These are phyloP conservation scores for Beauveria australis DNA, from an alignment of 2,329 filamentous ascomycete genomes.

Conservation along the genomic window DNA sequence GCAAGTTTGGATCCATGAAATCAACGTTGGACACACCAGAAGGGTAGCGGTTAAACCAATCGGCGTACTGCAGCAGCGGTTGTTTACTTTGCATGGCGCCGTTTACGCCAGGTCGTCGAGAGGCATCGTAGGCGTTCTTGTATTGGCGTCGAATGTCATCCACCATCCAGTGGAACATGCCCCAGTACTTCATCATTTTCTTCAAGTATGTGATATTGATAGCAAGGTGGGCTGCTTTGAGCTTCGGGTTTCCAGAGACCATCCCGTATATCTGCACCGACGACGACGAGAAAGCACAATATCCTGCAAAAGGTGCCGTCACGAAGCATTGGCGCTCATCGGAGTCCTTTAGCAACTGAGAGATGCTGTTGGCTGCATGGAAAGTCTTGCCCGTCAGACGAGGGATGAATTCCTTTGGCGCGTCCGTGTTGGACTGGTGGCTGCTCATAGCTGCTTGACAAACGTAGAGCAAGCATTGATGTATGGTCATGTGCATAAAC, in stretches of 20 bases:
- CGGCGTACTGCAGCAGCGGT: constrained; percentile 85
- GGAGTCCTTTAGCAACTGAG: constrained; percentile 70
- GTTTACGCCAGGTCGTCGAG: constrained; percentile 36
- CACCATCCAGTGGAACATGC: constrained; percentile 95
- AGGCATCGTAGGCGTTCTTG: constrained; percentile 73
- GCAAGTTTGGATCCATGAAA: constrained; percentile 65
- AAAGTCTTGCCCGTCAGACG: constrained; percentile 70
- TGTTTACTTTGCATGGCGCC: constrained; percentile 37
- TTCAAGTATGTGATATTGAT: constrained; percentile 85
- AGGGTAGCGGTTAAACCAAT: constrained; percentile 95
- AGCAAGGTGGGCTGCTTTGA: constrained; percentile 70
- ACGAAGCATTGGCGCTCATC: constrained; percentile 62
- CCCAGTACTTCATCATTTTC: constrained; percentile 97
- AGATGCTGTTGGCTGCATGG: constrained; percentile 79
- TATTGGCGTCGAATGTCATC: constrained; percentile 90
- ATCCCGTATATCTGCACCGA: constrained; percentile 92
- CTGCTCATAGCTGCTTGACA: constrained; percentile 76
- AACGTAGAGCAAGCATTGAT: constrained; percentile 85
- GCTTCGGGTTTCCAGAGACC: constrained; percentile 70
- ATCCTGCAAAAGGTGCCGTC: constrained; percentile 86
- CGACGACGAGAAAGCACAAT: constrained; percentile 86
- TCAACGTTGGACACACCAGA: constrained; percentile 81
- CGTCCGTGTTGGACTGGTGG: constrained; percentile 56
- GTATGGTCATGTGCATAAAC: constrained; percentile 81
- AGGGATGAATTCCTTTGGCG: constrained; percentile 69